Evolutionary conservation across 179 eudicot genomes (phyloP).

Genomic region (Beta corolliflora): DNA sequence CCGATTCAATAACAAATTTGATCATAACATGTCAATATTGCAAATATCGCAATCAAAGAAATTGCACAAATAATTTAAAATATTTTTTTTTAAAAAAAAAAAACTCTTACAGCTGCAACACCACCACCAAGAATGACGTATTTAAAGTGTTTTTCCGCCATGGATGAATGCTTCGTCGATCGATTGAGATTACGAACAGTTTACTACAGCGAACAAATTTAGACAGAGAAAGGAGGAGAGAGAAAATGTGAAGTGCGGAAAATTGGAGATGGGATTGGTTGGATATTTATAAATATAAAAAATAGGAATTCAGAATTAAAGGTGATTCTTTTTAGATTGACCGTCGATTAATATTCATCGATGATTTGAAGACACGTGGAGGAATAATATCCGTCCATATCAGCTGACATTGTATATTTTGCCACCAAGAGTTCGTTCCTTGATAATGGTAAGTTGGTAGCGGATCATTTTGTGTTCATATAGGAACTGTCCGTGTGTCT

Average conservation of each 20-base stretch:
- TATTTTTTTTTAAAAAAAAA: no score
- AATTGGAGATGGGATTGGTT: constrained; percentile 3
- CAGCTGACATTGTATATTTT: not conserved
- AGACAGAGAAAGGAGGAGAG: constrained; percentile 7
- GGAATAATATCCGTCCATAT: not conserved
- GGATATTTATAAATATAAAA: constrained; percentile 6
- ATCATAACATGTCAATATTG: not conserved
- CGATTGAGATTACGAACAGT: not conserved
- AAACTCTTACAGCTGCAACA: constrained; percentile 70
- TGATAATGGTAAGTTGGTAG: constrained; percentile 17
- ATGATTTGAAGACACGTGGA: constrained; percentile 11
- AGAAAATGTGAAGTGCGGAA: not conserved
- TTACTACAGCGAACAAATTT: not conserved
- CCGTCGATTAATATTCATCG: constrained; percentile 6
- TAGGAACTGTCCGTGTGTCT: constrained; percentile 1
- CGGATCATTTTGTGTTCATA: constrained; percentile 14
- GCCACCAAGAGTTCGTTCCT: not conserved
- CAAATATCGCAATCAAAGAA: not conserved
- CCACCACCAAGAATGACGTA: constrained; percentile 96
- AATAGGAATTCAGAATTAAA: not conserved
- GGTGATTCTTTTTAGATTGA: not conserved
- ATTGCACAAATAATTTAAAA: not conserved
- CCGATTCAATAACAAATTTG: not conserved
- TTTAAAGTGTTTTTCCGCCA: constrained; percentile 87
- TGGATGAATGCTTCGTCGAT: constrained; percentile 25